A percentile compares a stretch with the other conserved stretches of the same genome.
These are phyloP conservation scores for Ajuga reptans DNA, from an alignment of 305 asterid genomes.

Conservation along the genomic window DNA sequence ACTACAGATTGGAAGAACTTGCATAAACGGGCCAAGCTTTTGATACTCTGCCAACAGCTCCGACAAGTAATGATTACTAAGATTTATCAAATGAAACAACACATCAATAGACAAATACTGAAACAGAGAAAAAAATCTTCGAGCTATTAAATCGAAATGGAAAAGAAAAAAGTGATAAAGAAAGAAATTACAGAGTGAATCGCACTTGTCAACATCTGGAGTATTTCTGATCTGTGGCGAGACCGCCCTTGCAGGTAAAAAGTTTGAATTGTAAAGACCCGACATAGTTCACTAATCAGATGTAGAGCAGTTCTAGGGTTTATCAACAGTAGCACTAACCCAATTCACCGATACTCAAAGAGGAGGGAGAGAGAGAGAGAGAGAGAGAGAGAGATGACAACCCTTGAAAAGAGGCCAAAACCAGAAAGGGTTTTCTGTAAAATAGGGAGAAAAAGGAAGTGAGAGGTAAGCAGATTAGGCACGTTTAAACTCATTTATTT, in stretches of 20 bases:
- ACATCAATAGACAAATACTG: background rate
- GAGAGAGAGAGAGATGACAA: background rate
- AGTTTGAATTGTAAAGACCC: constrained; percentile 67
- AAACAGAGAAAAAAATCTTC: background rate
- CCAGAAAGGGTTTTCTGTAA: background rate
- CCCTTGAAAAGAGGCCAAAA: background rate
- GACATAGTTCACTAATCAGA: constrained; percentile 41
- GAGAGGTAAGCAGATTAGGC: background rate
- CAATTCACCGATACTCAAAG: background rate
- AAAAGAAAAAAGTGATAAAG: background rate
- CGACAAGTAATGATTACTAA: constrained; percentile 60
- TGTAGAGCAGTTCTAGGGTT: background rate
- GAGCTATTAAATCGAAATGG: background rate
- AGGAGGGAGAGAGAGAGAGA: background rate
- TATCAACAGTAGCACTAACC: background rate
- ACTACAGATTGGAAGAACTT: constrained; percentile 67
- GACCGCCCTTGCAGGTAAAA: constrained; percentile 75
- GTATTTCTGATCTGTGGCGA: constrained; percentile 70
- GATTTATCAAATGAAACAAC: constrained; percentile 1
- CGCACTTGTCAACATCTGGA: constrained; percentile 63
- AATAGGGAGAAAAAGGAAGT: background rate
- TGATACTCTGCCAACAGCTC: constrained; percentile 83
- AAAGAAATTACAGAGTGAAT: background rate
- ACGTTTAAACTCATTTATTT: no score
- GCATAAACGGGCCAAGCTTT: constrained; percentile 78